phyloP scores from a whole-genome alignment of 352 stramenopile species.

The Globisporangium nunn region DNA sequence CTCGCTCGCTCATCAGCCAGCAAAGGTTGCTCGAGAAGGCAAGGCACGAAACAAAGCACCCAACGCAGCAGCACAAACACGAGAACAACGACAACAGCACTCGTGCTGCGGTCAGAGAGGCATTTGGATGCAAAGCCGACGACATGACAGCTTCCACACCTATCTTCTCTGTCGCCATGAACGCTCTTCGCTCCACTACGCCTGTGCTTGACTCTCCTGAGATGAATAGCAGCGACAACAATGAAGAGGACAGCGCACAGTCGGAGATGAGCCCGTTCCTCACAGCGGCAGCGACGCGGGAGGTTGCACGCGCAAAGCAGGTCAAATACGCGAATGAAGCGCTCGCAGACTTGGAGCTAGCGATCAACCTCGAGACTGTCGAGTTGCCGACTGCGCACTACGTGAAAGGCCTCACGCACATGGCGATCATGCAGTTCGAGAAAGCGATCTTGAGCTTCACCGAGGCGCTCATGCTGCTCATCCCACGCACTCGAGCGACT shows the following conservation, averaged over 20 bases:
- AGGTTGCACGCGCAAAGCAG: conserved; percentile 7
- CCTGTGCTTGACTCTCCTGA: neutral
- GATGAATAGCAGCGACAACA: neutral
- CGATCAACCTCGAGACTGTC: conserved; percentile 10
- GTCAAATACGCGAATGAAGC: conserved; percentile 13
- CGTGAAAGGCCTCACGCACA: conserved; percentile 31
- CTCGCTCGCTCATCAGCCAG: neutral
- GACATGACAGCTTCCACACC: conserved; percentile 5
- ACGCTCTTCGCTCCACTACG: neutral
- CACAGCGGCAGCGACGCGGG: conserved; percentile 9
- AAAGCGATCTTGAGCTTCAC: conserved; percentile 38
- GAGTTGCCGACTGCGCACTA: conserved; percentile 31
- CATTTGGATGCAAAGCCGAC: neutral
- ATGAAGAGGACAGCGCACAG: neutral
- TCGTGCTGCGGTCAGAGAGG: too few species aligned
- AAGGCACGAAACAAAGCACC: neutral
- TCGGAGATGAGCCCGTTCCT: neutral
- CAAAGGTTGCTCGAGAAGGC: neutral
- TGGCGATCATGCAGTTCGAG: conserved; percentile 21
- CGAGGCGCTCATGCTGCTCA: conserved; percentile 19
- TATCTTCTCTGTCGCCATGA: neutral
- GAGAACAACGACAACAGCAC: too few species aligned
- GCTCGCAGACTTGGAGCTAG: conserved; percentile 26
- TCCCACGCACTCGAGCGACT: neutral
- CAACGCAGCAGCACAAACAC: too few species aligned